phyloP scores from a whole-genome alignment of 1,139 yeast genomes.

The Candida albicans region DNA sequence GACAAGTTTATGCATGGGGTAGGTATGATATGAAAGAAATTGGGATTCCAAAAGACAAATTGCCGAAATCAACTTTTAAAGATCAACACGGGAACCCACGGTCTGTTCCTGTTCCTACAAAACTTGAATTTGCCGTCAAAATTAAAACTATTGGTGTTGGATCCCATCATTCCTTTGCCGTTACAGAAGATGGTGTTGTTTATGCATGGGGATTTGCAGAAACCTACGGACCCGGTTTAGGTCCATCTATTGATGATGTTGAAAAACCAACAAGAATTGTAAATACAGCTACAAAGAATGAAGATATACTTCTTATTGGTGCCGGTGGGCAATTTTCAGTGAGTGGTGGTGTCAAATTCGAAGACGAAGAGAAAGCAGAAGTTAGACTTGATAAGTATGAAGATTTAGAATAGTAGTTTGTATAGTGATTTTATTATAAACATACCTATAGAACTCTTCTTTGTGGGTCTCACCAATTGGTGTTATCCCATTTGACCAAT shows the following conservation, averaged over 20 bases:
- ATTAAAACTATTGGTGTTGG: constrained; percentile 76
- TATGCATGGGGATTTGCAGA: constrained; percentile 99
- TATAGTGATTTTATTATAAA: too few relatives aligned
- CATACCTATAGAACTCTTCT: not conserved
- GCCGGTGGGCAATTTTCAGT: constrained; percentile 97
- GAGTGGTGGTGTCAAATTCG: constrained; percentile 72
- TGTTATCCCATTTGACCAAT: constrained; percentile 68
- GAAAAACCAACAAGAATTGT: constrained; percentile 82
- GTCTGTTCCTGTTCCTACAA: constrained; percentile 85
- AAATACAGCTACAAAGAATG: constrained; percentile 87
- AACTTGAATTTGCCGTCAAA: constrained; percentile 43
- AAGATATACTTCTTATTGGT: constrained; percentile 67
- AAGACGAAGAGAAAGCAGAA: constrained; percentile 60
- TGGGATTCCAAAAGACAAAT: constrained; percentile 67
- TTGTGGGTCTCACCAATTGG: constrained; percentile 50
- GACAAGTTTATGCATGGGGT: constrained; percentile 83
- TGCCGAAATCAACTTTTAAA: constrained; percentile 65
- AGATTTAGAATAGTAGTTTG: constrained; percentile 39
- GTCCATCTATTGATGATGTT: constrained; percentile 87
- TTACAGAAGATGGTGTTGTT: constrained; percentile 78
- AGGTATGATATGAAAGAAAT: constrained; percentile 90
- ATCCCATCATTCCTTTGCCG: constrained; percentile 88
- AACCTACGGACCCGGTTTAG: constrained; percentile 93
- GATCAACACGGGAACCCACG: constrained; percentile 83
- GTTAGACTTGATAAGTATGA: constrained; percentile 56